phyloP scores from a whole-genome alignment of 164 flowering plant species.

The Pachysandra terminalis region DNA sequence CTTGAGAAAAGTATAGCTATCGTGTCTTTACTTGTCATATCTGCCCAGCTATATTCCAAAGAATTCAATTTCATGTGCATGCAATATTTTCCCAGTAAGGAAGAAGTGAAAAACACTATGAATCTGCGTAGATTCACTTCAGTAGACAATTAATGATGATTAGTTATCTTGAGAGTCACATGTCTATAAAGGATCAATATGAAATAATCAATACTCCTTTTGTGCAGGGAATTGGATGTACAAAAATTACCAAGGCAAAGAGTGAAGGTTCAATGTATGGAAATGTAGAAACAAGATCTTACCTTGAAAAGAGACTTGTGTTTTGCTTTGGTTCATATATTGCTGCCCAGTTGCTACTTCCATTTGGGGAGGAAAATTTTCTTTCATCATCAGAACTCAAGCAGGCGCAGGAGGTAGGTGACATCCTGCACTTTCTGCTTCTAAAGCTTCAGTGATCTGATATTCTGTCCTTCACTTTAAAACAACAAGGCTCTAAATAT shows the following conservation, averaged over 20 bases:
- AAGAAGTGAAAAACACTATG: neutral
- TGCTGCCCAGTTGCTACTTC: conserved; percentile 82
- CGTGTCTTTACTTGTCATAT: no score
- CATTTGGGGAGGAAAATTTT: conserved; percentile 88
- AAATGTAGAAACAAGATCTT: conserved; percentile 79
- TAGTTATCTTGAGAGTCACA: neutral
- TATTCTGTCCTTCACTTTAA: neutral
- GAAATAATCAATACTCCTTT: conserved; percentile 2
- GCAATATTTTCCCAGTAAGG: neutral
- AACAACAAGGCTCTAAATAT: neutral
- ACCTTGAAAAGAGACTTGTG: conserved; percentile 91
- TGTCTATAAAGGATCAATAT: neutral
- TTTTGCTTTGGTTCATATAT: conserved; percentile 93
- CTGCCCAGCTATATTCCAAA: neutral
- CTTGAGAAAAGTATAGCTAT: no score
- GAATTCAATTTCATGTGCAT: neutral
- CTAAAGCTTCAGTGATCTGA: neutral
- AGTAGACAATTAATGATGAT: neutral
- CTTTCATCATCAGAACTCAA: conserved; percentile 68
- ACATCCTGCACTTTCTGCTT: conserved; percentile 1
- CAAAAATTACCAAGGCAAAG: conserved; percentile 79
- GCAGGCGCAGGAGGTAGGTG: conserved; percentile 86
- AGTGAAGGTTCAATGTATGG: conserved; percentile 61
- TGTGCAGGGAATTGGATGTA: conserved; percentile 86
- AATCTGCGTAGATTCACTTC: neutral